Conservation (phyloP, 257 asterid species). For the Avicennia marina region DNA sequence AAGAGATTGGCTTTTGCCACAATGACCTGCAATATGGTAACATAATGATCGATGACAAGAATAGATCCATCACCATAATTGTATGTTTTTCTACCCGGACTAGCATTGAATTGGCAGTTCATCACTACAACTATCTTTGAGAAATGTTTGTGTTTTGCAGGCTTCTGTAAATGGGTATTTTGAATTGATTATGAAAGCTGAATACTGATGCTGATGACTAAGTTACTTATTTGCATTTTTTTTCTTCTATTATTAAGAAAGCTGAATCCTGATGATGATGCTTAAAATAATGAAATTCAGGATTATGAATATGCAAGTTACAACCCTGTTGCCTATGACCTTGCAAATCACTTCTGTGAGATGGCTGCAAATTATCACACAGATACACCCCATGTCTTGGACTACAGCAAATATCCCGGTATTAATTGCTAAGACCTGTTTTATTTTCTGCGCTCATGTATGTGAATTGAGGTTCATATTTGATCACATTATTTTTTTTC, state of each 20-base stretch:
- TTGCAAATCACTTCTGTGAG: constrained; percentile 96
- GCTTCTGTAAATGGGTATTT: background rate
- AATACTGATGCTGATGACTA: too few relatives aligned
- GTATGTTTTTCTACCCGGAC: constrained; percentile 34
- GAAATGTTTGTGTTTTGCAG: background rate
- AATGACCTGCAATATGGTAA: constrained; percentile 97
- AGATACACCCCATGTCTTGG: constrained; percentile 77
- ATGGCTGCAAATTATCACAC: constrained; percentile 95
- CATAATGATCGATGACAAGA: constrained; percentile 70
- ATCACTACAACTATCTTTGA: background rate
- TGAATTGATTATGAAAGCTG: too few relatives aligned
- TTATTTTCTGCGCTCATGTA: background rate
- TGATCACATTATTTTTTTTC: background rate
- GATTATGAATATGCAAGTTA: constrained; percentile 92
- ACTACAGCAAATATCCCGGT: constrained; percentile 85
- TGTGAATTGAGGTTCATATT: background rate
- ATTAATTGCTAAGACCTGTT: background rate
- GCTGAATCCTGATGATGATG: too few relatives aligned
- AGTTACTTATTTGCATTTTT: too few relatives aligned
- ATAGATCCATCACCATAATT: constrained; percentile 51
- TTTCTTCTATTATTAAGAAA: background rate
- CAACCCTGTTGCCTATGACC: constrained; percentile 83
- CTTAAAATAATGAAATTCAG: constrained; percentile 20
- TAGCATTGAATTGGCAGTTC: background rate
- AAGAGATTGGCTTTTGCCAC: constrained; percentile 80